These are phyloP conservation scores for Suhomyces wounanorum DNA, from an alignment of 1,139 yeast species.

Conservation along the genomic window DNA sequence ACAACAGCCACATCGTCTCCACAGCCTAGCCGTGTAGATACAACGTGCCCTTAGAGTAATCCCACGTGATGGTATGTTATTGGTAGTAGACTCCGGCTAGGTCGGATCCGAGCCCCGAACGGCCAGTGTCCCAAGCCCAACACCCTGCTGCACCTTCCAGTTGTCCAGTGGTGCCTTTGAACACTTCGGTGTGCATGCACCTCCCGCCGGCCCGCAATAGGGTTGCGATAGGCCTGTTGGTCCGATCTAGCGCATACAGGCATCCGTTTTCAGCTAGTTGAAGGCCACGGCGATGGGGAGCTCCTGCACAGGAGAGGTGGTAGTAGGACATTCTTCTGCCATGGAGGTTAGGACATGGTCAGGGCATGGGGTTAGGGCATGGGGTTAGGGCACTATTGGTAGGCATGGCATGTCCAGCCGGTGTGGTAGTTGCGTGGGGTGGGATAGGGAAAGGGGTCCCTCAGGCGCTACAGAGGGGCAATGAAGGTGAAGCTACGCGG, in stretches of 20 bases:
- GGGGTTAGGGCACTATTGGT: neutral
- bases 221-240: neutral
- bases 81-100: neutral
- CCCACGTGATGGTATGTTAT: neutral
- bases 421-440: neutral
- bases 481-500: neutral
- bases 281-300: neutral
- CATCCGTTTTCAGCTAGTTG: neutral
- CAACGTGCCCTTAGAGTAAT: neutral
- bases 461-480: neutral
- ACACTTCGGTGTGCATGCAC: too few species aligned
- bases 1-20: neutral
- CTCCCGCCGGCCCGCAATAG: neutral
- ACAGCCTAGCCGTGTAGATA: neutral
- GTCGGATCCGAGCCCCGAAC: neutral
- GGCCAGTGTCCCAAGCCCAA: too few species aligned
- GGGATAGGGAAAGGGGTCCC: neutral
- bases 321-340: too few species aligned
- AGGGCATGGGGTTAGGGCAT: neutral
- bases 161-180: too few species aligned
- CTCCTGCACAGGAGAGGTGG: neutral
- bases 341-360: neutral
- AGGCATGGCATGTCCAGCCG: neutral
- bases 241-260: neutral
- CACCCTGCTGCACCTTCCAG: too few species aligned